Evolutionary conservation across 192 early-diverging fungal species (phyloP).

Genomic region (Backusella sp.): DNA sequence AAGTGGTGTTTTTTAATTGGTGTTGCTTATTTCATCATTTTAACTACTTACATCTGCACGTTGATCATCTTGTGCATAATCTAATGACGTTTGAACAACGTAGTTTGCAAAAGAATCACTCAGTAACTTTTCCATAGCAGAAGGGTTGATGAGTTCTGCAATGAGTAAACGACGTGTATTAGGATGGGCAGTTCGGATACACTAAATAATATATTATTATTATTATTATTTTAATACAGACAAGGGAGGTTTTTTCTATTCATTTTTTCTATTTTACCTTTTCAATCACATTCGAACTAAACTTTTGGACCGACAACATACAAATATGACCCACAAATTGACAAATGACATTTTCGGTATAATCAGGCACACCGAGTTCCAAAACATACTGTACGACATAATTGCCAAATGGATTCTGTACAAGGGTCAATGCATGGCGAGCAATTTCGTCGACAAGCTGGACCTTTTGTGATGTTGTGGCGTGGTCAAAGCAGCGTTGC

Average conservation of each 20-base stretch:
- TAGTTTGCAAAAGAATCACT: conserved; percentile 91
- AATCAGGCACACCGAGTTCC: conserved; percentile 67
- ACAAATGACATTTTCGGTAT: conserved; percentile 66
- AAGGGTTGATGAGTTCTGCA: conserved; percentile 72
- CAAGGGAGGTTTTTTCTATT: background rate
- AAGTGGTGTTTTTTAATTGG: background rate
- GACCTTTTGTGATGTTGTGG: conserved; percentile 61
- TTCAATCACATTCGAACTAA: conserved; percentile 91
- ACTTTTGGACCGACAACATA: conserved; percentile 82
- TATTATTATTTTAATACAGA: background rate
- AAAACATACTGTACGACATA: conserved; percentile 92
- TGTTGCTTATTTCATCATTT: background rate
- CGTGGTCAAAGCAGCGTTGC: conserved; percentile 88
- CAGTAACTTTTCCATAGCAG: conserved; percentile 72
- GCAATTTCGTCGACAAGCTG: conserved; percentile 80
- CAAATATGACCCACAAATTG: conserved; percentile 76
- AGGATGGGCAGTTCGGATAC: conserved; percentile 75
- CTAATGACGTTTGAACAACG: conserved; percentile 87
- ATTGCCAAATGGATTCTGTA: conserved; percentile 91
- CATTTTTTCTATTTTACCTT: conserved; percentile 50
- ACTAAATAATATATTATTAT: conserved; percentile 38
- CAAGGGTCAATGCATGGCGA: conserved; percentile 66
- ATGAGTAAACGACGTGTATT: conserved; percentile 70
- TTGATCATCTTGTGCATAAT: conserved; percentile 73
- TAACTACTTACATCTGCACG: conserved; percentile 47